A percentile compares a stretch with the other conserved stretches of the same genome.
Conservation (phyloP, 2,329 filamentous ascomycete species). For the Diaporthe sp. region DNA sequence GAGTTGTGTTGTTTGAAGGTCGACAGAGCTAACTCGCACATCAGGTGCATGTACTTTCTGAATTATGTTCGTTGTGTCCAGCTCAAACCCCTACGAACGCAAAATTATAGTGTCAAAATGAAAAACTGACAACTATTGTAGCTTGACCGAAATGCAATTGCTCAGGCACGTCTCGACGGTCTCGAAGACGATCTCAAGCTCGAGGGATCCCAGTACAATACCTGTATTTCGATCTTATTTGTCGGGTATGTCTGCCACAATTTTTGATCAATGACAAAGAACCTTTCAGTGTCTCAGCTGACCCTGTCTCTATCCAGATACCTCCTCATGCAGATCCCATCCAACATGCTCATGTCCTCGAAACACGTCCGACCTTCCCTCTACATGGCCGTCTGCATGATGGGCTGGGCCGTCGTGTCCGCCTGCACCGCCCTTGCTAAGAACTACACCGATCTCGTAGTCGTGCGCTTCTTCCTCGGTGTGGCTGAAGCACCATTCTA, state of each 20-base stretch:
- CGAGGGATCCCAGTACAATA: slow-evolving; percentile 61
- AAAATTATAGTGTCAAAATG: fast-evolving
- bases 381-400: slow-evolving; percentile 51
- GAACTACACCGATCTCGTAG: slow-evolving; percentile 55
- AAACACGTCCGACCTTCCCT: slow-evolving; percentile 47
- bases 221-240: slow-evolving; percentile 62
- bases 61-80: slow-evolving; percentile 47
- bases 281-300: not conserved
- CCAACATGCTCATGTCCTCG: slow-evolving; percentile 57
- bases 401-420: slow-evolving; percentile 51
- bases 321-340: slow-evolving; percentile 60
- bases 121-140: not conserved
- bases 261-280: not conserved
- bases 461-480: slow-evolving; percentile 57
- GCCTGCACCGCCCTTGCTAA: slow-evolving; percentile 54
- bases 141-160: slow-evolving; percentile 67
- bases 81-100: not conserved
- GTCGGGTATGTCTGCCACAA: slow-evolving; percentile 52
- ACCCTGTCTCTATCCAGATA: slow-evolving; percentile 46
- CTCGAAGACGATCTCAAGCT: slow-evolving; percentile 65
- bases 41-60: slow-evolving; percentile 51
- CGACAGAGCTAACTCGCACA: not conserved
- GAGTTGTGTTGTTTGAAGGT: not conserved
- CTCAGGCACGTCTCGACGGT: slow-evolving; percentile 66
- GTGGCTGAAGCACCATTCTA: slow-evolving; percentile 56